Conservation (phyloP, 2,329 filamentous ascomycete species). For the Fusarium nygamai region DNA sequence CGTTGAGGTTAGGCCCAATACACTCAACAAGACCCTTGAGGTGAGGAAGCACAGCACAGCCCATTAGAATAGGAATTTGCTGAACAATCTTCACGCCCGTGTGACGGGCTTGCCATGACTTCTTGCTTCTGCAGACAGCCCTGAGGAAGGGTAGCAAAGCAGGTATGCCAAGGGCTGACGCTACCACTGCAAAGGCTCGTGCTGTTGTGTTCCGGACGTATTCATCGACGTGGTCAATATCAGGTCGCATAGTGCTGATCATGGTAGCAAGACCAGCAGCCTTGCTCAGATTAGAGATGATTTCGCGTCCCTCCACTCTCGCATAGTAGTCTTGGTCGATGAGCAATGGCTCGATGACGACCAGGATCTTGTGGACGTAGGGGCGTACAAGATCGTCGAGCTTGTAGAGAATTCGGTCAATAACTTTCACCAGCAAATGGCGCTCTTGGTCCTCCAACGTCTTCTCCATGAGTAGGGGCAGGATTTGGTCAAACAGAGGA, state of each 20-base stretch:
- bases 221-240: slow-evolving; percentile 98
- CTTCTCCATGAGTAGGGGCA: slow-evolving; percentile 98
- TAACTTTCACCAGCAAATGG: slow-evolving; percentile 98
- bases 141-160: slow-evolving; percentile 93
- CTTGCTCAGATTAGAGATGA: slow-evolving; percentile 97
- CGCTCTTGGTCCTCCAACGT: slow-evolving; percentile 97
- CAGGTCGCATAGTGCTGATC: slow-evolving; percentile 99
- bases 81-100: slow-evolving; percentile 99
- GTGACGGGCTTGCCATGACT: slow-evolving; percentile 98
- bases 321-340: slow-evolving; percentile 99
- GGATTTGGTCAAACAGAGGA: slow-evolving; percentile 94
- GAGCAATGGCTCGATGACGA: slow-evolving; percentile 98
- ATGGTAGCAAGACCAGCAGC: slow-evolving; percentile 96
- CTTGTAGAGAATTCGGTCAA: slow-evolving; percentile 98
- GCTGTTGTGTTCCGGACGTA: slow-evolving; percentile 99
- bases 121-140: slow-evolving; percentile 97
- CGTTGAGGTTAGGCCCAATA: slow-evolving; percentile 93
- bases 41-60: slow-evolving; percentile 94
- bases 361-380: slow-evolving; percentile 97
- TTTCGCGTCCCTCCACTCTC: slow-evolving; percentile 96
- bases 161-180: slow-evolving; percentile 94
- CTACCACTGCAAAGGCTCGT: slow-evolving; percentile 95
- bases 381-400: slow-evolving; percentile 95
- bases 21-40: slow-evolving; percentile 96
- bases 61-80: slow-evolving; percentile 98